A percentile compares a stretch with the other conserved stretches of the same genome.
Evolutionary conservation across 2,329 filamentous ascomycete genomes (phyloP).

Genomic region (Arthrobotrys sphaeroides): DNA sequence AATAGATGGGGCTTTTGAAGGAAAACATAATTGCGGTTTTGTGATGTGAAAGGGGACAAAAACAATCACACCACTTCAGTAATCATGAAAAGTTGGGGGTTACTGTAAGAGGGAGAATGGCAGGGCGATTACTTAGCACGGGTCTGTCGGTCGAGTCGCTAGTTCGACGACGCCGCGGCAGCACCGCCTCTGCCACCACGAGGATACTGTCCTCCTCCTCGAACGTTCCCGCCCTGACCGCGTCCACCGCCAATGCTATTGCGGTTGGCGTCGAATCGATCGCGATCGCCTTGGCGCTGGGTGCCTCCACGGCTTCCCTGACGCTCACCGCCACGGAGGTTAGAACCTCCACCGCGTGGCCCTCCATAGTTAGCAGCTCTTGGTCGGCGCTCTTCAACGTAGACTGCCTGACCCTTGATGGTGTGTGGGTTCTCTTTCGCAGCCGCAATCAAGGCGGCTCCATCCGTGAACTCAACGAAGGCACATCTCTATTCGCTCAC

Average conservation of each 20-base stretch:
- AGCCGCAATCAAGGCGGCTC: slow-evolving; percentile 83
- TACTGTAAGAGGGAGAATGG: not conserved
- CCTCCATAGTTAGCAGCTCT: slow-evolving; percentile 31
- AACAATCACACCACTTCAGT: not conserved
- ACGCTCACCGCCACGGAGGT: slow-evolving; percentile 45
- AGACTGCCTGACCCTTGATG: slow-evolving; percentile 81
- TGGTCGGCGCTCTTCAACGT: slow-evolving; percentile 84
- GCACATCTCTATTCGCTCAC: slow-evolving; percentile 78
- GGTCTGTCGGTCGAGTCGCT: slow-evolving; percentile 22
- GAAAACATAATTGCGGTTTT: not conserved
- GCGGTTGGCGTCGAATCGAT: slow-evolving; percentile 33
- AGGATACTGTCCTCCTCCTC: slow-evolving; percentile 41
- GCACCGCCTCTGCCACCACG: slow-evolving; percentile 35
- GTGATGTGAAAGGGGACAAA: not conserved
- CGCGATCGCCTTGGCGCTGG: slow-evolving; percentile 50
- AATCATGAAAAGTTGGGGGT: not conserved
- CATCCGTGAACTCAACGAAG: slow-evolving; percentile 89
- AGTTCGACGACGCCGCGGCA: slow-evolving; percentile 38
- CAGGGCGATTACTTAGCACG: not conserved
- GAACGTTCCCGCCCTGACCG: slow-evolving; percentile 50
- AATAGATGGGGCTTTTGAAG: not conserved
- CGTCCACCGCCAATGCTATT: slow-evolving; percentile 44
- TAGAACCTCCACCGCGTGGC: slow-evolving; percentile 50
- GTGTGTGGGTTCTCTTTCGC: slow-evolving; percentile 84
- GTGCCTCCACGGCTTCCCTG: slow-evolving; percentile 43